phyloP scores from a whole-genome alignment of 176 grass and related monocot species.

The Avena insularis region DNA sequence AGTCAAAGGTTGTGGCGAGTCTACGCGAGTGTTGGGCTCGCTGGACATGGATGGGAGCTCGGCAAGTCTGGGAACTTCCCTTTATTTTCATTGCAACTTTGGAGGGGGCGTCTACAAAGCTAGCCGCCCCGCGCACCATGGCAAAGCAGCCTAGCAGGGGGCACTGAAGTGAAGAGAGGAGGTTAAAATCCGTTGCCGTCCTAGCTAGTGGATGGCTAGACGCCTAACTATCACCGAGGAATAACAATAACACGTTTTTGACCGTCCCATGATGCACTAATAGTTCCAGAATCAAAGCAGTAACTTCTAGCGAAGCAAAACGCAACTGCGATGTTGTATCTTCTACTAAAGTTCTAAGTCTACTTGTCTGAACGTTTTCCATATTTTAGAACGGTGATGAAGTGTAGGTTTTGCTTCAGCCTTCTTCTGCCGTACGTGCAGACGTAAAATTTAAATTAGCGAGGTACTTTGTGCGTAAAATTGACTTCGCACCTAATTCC shows the following conservation, averaged over 20 bases:
- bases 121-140: not conserved
- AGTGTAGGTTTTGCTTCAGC: not conserved
- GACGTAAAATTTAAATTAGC: not conserved
- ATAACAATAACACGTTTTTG: constrained; percentile 10
- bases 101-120: not conserved
- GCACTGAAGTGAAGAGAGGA: not conserved
- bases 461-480: not conserved
- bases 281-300: not conserved
- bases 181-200: too few species aligned
- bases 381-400: not conserved
- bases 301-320: not conserved
- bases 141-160: not conserved
- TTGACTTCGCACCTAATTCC: not conserved
- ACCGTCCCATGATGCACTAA: not conserved
- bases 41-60: not conserved
- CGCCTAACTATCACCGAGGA: not conserved
- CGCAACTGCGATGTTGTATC: not conserved
- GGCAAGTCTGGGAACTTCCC: not conserved
- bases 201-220: not conserved
- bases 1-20: constrained; percentile 51
- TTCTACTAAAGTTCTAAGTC: too few species aligned
- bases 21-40: constrained; percentile 1
- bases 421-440: not conserved
- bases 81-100: not conserved
- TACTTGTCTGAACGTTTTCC: not conserved